These are phyloP conservation scores for Trichoderma aggressivum DNA, from an alignment of 2,329 filamentous ascomycete species.

Conservation along the genomic window DNA sequence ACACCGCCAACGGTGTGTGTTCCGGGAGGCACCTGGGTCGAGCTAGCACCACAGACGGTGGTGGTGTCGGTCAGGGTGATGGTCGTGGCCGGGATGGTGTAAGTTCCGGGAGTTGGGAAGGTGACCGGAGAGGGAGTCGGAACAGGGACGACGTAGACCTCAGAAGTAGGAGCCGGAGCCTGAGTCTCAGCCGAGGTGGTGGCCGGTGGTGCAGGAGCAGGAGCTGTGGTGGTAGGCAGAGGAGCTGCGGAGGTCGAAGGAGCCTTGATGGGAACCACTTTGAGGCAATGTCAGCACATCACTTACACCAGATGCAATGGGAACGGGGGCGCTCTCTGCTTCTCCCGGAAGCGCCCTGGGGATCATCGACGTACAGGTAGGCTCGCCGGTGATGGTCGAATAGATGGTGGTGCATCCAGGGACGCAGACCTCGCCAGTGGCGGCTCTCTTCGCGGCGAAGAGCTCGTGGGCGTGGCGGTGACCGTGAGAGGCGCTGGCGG, in stretches of 20 bases:
- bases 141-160: slow-evolving; percentile 43
- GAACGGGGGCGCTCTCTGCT: not conserved
- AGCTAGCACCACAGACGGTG: slow-evolving; percentile 62
- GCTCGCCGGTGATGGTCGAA: slow-evolving; percentile 64
- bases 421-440: slow-evolving; percentile 48
- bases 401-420: slow-evolving; percentile 70
- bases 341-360: not conserved
- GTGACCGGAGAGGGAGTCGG: slow-evolving; percentile 52
- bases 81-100: slow-evolving; percentile 73
- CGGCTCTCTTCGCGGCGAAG: slow-evolving; percentile 50
- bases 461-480: slow-evolving; percentile 64
- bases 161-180: slow-evolving; percentile 34
- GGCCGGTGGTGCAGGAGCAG: slow-evolving; percentile 17
- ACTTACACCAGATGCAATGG: not conserved
- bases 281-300: slow-evolving; percentile 22
- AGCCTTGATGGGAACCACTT: slow-evolving; percentile 37
- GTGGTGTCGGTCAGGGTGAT: slow-evolving; percentile 63
- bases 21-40: slow-evolving; percentile 60
- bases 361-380: slow-evolving; percentile 52
- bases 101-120: slow-evolving; percentile 65
- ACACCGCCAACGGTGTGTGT: slow-evolving; percentile 69
- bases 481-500: slow-evolving; percentile 54
- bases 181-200: slow-evolving; percentile 21
- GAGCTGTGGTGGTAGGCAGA: not conserved
- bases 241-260: slow-evolving; percentile 27